Evolutionary conservation across 129 eudicot genomes (phyloP), one percentile per base, ranked within the genome.

Genomic region (Kitagawia praeruptora): DNA sequence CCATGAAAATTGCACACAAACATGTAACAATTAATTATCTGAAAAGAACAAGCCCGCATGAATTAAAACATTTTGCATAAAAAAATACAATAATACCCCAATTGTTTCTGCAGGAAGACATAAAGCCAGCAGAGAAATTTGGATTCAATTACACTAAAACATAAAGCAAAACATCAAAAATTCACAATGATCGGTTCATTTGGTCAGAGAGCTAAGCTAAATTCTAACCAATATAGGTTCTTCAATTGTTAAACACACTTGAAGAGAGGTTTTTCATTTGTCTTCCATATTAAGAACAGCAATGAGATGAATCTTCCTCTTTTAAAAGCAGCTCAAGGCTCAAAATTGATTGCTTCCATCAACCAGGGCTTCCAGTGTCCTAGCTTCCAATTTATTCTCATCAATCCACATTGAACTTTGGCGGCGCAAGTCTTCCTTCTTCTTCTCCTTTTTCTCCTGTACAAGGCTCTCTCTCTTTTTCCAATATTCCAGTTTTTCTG

Each of bases 401-500:
- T 84, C 91, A 53, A 93, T 80, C 98, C 98, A 93, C 54, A 85
- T 23, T 31, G 90, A 91, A 82, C 97, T 93, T 80, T 88, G 82
- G 45, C 93, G 58, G 25, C 86, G 89, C 69, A 90, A 8, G 78
- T 83, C 83, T 78, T 92, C 93, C 4, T 83, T 88, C 85, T 90
- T 86, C 83, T 83, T 87, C 63, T 80, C 77, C 85, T 88, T 90
- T 83, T 77, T 88, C 83, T 90, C 91, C 84, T 76, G 81, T 25
- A 88, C 34, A 40, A 83, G 80, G 48, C 79, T 74, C 72, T 84
- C 87, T 85, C 93, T 88, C 81, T 61, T 86, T 71, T 87, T 93
- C 95, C 93, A 93, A 67, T 89, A 93, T 76, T 91, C 97, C 38
- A 93, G 91, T 82, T 93, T 91, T 77, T 93, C 88, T 38, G 84